phyloP scores from a whole-genome alignment of 169 alveolate genomes.

The Eimeria falciformis region DNA sequence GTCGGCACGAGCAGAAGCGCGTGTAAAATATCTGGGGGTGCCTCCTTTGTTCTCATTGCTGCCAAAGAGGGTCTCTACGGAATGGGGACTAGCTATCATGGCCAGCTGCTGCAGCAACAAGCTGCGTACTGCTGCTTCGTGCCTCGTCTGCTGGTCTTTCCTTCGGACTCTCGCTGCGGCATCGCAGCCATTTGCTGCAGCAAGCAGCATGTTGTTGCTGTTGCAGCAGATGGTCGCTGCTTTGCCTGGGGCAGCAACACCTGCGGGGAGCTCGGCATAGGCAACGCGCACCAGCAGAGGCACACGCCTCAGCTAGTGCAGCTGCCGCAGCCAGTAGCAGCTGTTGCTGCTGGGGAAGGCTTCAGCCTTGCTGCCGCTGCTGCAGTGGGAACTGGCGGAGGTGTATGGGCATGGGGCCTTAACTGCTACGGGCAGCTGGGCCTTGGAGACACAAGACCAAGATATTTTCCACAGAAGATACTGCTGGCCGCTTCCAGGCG shows the following conservation, averaged over 20 bases:
- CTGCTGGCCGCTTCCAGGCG: background rate
- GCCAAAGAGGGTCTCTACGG: background rate
- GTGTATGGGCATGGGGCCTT: constrained; percentile 15
- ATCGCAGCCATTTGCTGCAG: background rate
- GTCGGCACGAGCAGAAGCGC: background rate
- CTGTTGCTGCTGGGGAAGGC: constrained; percentile 6
- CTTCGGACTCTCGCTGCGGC: background rate
- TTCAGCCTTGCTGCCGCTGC: constrained; percentile 2
- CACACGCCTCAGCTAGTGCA: background rate
- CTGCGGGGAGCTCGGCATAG: constrained; percentile 3
- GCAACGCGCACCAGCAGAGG: background rate
- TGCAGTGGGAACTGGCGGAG: background rate
- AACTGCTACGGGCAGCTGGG: constrained; percentile 31
- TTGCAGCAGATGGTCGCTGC: background rate
- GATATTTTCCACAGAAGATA: background rate
- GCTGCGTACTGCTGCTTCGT: background rate
- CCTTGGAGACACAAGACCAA: background rate
- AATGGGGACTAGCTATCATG: background rate
- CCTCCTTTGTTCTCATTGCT: background rate
- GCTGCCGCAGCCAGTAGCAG: constrained; percentile 3
- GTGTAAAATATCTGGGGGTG: background rate
- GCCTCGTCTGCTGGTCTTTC: background rate
- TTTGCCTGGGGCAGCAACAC: constrained; percentile 4
- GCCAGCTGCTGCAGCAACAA: constrained; percentile 19
- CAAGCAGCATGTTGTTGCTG: constrained; percentile 18